Conservation (phyloP, 805 yeast species). For the Ogataea nakhonphanomensis region DNA sequence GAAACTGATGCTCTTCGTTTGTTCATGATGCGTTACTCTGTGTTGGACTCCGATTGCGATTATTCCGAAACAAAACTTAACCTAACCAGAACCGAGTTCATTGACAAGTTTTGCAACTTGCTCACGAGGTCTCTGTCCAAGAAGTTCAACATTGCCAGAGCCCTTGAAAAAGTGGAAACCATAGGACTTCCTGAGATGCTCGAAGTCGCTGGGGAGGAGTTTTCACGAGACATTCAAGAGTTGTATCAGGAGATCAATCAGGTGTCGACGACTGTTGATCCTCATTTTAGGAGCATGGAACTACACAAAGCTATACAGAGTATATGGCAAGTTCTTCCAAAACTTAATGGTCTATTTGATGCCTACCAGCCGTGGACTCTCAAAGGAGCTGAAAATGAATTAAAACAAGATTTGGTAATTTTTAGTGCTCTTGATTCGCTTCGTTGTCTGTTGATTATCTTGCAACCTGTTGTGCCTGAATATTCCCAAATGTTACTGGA, state of each 20-base stretch:
- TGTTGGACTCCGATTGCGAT: constrained; percentile 74
- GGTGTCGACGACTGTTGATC: constrained; percentile 30
- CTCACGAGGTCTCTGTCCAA: constrained; percentile 69
- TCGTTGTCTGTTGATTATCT: constrained; percentile 61
- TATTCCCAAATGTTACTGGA: constrained; percentile 56
- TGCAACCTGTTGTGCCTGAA: constrained; percentile 72
- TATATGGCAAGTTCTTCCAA: constrained; percentile 57
- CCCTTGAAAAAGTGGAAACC: constrained; percentile 32
- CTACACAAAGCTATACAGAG: constrained; percentile 52
- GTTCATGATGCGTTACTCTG: constrained; percentile 72
- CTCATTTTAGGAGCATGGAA: constrained; percentile 44
- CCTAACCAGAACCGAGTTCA: constrained; percentile 56
- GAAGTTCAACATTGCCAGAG: constrained; percentile 55
- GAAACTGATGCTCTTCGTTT: constrained; percentile 75
- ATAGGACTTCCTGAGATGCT: constrained; percentile 28
- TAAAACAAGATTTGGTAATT: constrained; percentile 51
- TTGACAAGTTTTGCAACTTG: constrained; percentile 82
- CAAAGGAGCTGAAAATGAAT: constrained; percentile 27
- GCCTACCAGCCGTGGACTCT: constrained; percentile 72
- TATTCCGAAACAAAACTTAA: constrained; percentile 59
- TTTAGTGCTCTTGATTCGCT: constrained; percentile 66
- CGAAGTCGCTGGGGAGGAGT: constrained; percentile 10
- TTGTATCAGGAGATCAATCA: constrained; percentile 21
- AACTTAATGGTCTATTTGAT: constrained; percentile 68
- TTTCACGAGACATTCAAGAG: constrained; percentile 17